Conservation (phyloP, 1,284 basidiomycete genomes). For the Gastroboletus turbinatus region DNA sequence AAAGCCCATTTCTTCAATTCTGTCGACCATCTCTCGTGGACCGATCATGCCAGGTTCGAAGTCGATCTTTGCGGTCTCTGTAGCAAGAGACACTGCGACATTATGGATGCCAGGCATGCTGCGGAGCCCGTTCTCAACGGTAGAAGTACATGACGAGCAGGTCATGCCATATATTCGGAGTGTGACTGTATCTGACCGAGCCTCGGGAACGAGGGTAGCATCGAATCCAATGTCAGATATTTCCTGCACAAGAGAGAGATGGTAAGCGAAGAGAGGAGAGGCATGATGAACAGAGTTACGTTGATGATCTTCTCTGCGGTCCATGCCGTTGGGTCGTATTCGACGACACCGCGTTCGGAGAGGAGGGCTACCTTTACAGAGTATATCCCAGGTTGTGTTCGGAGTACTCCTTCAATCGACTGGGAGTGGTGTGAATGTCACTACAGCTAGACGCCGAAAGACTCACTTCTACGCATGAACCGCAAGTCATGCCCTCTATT, state of each 20-base stretch:
- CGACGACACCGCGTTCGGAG: constrained; percentile 89
- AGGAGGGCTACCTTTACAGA: constrained; percentile 91
- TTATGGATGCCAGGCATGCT: constrained; percentile 74
- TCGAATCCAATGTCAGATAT: constrained; percentile 94
- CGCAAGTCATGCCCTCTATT: constrained; percentile 92
- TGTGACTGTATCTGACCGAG: constrained; percentile 63
- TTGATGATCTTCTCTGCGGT: constrained; percentile 74
- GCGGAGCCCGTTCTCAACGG: constrained; percentile 72
- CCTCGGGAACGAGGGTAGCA: constrained; percentile 68
- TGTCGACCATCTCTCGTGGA: constrained; percentile 83
- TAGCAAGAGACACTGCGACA: constrained; percentile 72
- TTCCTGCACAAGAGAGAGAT: constrained; percentile 50
- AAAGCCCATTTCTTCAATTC: constrained; percentile 87
- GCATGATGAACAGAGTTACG: constrained; percentile 43
- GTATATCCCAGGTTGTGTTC: constrained; percentile 80
- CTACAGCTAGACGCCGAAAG: neutral
- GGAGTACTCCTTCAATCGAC: constrained; percentile 94
- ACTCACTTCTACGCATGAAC: constrained; percentile 84
- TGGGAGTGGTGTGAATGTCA: constrained; percentile 30
- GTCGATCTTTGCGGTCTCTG: constrained; percentile 71
- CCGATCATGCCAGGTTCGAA: constrained; percentile 78
- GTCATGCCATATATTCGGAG: constrained; percentile 92
- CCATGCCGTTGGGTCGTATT: constrained; percentile 87
- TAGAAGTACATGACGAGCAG: constrained; percentile 78
- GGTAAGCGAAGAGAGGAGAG: constrained; percentile 11